phyloP scores from a whole-genome alignment of 345 rosid genomes.

The Capsella bursapastoris region DNA sequence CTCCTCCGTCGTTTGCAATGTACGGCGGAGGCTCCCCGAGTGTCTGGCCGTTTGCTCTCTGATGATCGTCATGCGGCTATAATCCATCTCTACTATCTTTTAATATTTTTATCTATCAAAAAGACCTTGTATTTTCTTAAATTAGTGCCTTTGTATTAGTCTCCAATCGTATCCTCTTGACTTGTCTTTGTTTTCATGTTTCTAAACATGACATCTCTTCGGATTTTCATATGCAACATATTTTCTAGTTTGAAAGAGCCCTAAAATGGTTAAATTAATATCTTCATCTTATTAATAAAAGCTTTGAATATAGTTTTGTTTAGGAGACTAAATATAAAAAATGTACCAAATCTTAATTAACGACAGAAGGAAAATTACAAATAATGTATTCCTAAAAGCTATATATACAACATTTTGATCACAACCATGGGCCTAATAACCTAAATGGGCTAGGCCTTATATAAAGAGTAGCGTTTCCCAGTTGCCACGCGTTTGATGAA shows the following conservation, averaged over 20 bases:
- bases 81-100: not conserved
- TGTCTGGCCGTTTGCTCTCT: conserved; percentile 43
- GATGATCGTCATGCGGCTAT: conserved; percentile 25
- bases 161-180: not conserved
- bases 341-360: no score
- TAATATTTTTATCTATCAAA: not conserved
- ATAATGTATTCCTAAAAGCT: no score
- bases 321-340: not conserved
- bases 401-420: not conserved
- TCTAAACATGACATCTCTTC: conserved; percentile 6
- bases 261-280: not conserved
- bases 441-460: not conserved
- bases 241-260: not conserved
- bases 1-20: conserved; percentile 30
- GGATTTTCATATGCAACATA: not conserved
- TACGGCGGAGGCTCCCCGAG: conserved; percentile 38
- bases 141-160: not conserved
- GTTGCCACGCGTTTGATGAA: conserved; percentile 18
- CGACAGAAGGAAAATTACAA: not conserved
- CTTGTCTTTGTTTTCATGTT: conserved; percentile 10
- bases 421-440: not conserved
- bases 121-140: not conserved
- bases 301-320: not conserved
- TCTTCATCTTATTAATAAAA: not conserved
- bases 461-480: not conserved